Conservation (phyloP, 148 eudicot genomes). For the Nyssa sinensis region DNA sequence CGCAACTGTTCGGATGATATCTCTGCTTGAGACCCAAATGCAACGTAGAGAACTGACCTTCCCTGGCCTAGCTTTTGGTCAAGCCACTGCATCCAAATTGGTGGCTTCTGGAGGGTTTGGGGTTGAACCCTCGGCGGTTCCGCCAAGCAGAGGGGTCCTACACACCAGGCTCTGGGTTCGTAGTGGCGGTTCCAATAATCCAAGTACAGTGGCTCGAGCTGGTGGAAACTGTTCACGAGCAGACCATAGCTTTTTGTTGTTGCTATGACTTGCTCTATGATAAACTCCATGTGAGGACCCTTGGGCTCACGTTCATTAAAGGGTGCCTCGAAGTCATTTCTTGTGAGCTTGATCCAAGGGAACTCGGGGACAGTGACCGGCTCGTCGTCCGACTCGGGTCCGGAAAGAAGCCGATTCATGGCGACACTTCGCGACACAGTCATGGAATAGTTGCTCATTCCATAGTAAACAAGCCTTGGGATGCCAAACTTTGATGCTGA, state of each 20-base stretch:
- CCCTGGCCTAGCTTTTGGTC: slow-evolving; percentile 35
- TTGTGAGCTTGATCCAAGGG: slow-evolving; percentile 50
- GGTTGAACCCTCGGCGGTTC: not conserved
- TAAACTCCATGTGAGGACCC: slow-evolving; percentile 41
- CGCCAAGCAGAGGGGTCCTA: slow-evolving; percentile 70
- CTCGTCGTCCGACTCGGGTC: slow-evolving; percentile 38
- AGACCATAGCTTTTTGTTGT: slow-evolving; percentile 38
- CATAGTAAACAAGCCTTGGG: slow-evolving; percentile 41
- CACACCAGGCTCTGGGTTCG: slow-evolving; percentile 37
- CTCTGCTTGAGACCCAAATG: slow-evolving; percentile 74
- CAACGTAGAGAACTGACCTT: slow-evolving; percentile 46
- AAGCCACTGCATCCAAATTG: slow-evolving; percentile 54
- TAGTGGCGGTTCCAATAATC: slow-evolving; percentile 30
- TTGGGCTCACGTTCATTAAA: slow-evolving; percentile 28
- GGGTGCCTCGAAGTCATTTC: slow-evolving; percentile 40
- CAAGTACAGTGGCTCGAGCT: slow-evolving; percentile 44
- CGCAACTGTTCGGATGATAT: slow-evolving; percentile 39
- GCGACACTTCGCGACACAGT: not conserved
- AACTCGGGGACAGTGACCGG: slow-evolving; percentile 32
- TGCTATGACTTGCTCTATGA: slow-evolving; percentile 16
- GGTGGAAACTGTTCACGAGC: slow-evolving; percentile 51
- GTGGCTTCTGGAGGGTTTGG: slow-evolving; percentile 20
- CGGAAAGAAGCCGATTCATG: not conserved
- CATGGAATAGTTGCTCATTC: slow-evolving; percentile 40
- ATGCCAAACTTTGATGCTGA: slow-evolving; percentile 48